Base-by-base conservation (phyloP, 2,329 filamentous ascomycete species). In the Plectosphaerella plurivora region DNA sequence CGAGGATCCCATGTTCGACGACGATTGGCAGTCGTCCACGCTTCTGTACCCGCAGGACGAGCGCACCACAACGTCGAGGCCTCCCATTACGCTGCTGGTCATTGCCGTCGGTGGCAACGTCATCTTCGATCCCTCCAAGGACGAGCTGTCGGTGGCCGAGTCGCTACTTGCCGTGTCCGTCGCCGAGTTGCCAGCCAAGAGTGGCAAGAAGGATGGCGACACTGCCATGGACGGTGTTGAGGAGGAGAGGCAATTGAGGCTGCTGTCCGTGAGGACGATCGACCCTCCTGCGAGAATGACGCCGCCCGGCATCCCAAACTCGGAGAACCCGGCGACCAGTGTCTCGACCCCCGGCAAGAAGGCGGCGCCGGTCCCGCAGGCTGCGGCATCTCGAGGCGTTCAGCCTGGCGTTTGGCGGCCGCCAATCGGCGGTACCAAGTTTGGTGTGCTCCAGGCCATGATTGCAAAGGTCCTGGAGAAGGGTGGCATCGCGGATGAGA, bases 1-100 rank as follows among this genome's bases (percentile, higher is more conserved):
- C 71, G 94, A 99, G 73, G 94, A 99, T 62, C 94, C 94, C 12
- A 86, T 97, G 66, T 99, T 99, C 71, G 88, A 97, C 73, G 94
- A 99, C 72, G 94, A 99, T 73, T 99, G 94, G 94, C 90, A 88
- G 58, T 88, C 88, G 15, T 86, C 91, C 1, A 79, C 83, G 16
- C 86, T 84, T 53, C 75, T 99, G 28, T 99, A 95, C 72, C 81
- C 85, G 1, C 79, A 78, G 54, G 65, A 69, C 14, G 63, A 60
- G 35, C 61, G 53, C 50, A 60, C 65, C 16, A 42, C 54, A 5
- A 61, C 62, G 0, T 66, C 74, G 11, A 82, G 86, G 47, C 94
- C 94, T 5, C 91, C 94, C 1, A 82, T 99, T 52, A 97, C 93
- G 4, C 80, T 99, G 18, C 86, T 99, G 11, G 91, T 97, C 52